These are phyloP conservation scores for Sporothrix sp. DNA, from an alignment of 2,329 filamentous ascomycete genomes.

Conservation along the genomic window DNA sequence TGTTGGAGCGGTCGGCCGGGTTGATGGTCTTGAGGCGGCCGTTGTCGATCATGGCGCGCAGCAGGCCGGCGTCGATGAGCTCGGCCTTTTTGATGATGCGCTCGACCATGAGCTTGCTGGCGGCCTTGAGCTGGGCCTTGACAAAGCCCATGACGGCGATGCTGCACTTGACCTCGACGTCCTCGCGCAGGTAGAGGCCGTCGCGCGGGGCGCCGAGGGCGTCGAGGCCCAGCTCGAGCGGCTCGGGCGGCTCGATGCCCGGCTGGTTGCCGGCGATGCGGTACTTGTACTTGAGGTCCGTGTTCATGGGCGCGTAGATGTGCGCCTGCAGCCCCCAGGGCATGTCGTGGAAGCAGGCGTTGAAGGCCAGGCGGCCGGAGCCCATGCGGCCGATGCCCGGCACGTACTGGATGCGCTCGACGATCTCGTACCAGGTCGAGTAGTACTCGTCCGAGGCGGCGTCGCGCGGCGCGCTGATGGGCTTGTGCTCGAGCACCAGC, in stretches of 20 bases:
- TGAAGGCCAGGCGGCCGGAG: slow-evolving; percentile 57
- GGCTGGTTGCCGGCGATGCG: slow-evolving; percentile 60
- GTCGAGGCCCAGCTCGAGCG: slow-evolving; percentile 50
- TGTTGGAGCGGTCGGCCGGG: slow-evolving; percentile 39
- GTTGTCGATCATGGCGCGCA: slow-evolving; percentile 58
- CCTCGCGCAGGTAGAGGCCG: slow-evolving; percentile 58
- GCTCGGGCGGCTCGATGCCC: slow-evolving; percentile 51
- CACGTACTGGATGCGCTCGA: slow-evolving; percentile 56
- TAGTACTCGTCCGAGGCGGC: slow-evolving; percentile 62
- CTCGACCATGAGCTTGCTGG: slow-evolving; percentile 57
- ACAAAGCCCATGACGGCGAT: slow-evolving; percentile 55
- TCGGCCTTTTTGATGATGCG: slow-evolving; percentile 64
- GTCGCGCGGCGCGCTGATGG: slow-evolving; percentile 57
- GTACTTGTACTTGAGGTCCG: slow-evolving; percentile 60
- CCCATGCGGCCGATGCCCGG: slow-evolving; percentile 57
- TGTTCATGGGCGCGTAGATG: slow-evolving; percentile 56
- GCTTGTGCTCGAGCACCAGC: slow-evolving; percentile 52
- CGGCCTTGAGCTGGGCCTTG: slow-evolving; percentile 55
- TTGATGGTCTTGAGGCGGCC: slow-evolving; percentile 52
- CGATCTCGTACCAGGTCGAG: slow-evolving; percentile 66
- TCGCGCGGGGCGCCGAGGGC: slow-evolving; percentile 50
- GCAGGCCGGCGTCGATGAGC: slow-evolving; percentile 53
- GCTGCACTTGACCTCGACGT: slow-evolving; percentile 63
- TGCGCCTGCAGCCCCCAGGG: slow-evolving; percentile 64
- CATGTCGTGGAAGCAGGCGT: slow-evolving; percentile 62